These are phyloP conservation scores for Phytopythium litorale DNA, from an alignment of 352 stramenopile species.

Conservation along the genomic window DNA sequence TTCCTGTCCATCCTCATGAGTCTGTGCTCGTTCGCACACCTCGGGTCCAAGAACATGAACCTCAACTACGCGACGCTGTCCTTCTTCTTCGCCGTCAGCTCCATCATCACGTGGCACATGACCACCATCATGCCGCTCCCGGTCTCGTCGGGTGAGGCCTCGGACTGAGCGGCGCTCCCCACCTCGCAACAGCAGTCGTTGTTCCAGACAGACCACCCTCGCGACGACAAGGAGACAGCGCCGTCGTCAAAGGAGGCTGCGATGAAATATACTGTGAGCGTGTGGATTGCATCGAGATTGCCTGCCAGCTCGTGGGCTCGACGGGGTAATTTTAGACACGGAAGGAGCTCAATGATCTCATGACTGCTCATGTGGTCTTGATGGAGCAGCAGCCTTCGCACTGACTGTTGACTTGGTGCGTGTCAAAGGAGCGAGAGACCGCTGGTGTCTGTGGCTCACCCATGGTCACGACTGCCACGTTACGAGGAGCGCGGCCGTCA, in stretches of 20 bases:
- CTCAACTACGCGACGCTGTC: constrained; percentile 64
- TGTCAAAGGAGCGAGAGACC: background rate
- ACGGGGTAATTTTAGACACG: constrained; percentile 2
- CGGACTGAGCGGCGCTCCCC: background rate
- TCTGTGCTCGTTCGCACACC: constrained; percentile 58
- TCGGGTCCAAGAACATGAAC: constrained; percentile 53
- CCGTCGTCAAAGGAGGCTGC: background rate
- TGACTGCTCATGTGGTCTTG: background rate
- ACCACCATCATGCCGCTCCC: constrained; percentile 19
- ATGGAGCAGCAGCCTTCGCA: background rate
- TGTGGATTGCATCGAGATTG: background rate
- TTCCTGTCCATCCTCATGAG: constrained; percentile 68
- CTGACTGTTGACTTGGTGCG: background rate
- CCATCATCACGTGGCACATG: constrained; percentile 63
- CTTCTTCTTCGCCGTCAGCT: constrained; percentile 72
- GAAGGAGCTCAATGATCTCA: background rate
- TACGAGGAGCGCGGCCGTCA: background rate
- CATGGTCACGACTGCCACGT: background rate
- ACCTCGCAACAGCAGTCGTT: background rate
- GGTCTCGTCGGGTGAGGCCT: background rate
- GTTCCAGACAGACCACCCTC: background rate
- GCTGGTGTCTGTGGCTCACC: background rate
- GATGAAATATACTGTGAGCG: background rate
- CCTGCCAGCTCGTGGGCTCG: no score
- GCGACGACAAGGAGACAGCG: background rate